Conservation (phyloP, 371 early-diverging fungal species). For the Mucor piriformis region DNA sequence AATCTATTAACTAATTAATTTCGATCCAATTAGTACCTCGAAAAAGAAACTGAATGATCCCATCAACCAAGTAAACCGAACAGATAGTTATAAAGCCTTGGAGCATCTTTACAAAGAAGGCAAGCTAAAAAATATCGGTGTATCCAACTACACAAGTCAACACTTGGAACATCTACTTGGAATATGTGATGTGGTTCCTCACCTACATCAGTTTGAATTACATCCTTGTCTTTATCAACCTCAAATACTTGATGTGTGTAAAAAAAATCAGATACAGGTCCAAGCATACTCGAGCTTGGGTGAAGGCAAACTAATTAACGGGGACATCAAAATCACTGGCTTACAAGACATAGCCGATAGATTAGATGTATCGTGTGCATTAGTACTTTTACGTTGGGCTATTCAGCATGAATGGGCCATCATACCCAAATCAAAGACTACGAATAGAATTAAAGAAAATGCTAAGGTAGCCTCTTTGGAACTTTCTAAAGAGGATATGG, state of each 20-base stretch:
- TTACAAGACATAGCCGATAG: slow-evolving; percentile 41
- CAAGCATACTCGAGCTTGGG: slow-evolving; percentile 94
- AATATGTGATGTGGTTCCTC: slow-evolving; percentile 67
- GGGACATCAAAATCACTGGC: slow-evolving; percentile 18
- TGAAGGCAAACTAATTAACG: slow-evolving; percentile 69
- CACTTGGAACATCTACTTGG: slow-evolving; percentile 64
- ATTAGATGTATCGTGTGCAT: slow-evolving; percentile 54
- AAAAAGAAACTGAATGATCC: slow-evolving; percentile 40
- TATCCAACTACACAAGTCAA: slow-evolving; percentile 73
- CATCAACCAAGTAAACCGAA: slow-evolving; percentile 60
- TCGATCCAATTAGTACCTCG: slow-evolving; percentile 23
- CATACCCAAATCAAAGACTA: slow-evolving; percentile 68
- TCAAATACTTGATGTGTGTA: slow-evolving; percentile 37
- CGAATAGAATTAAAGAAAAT: slow-evolving; percentile 59
- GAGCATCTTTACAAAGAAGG: slow-evolving; percentile 59
- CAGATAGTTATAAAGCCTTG: slow-evolving; percentile 60
- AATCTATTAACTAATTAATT: background rate
- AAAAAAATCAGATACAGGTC: slow-evolving; percentile 48
- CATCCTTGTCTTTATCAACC: slow-evolving; percentile 60
- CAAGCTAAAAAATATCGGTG: slow-evolving; percentile 65
- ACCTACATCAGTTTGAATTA: slow-evolving; percentile 77
- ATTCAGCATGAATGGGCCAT: slow-evolving; percentile 64
- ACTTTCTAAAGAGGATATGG: slow-evolving; percentile 61
- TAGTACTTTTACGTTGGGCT: slow-evolving; percentile 82
- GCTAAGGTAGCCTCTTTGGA: slow-evolving; percentile 47